Conservation (phyloP, 305 asterid species). For the Rubia tinctorum region DNA sequence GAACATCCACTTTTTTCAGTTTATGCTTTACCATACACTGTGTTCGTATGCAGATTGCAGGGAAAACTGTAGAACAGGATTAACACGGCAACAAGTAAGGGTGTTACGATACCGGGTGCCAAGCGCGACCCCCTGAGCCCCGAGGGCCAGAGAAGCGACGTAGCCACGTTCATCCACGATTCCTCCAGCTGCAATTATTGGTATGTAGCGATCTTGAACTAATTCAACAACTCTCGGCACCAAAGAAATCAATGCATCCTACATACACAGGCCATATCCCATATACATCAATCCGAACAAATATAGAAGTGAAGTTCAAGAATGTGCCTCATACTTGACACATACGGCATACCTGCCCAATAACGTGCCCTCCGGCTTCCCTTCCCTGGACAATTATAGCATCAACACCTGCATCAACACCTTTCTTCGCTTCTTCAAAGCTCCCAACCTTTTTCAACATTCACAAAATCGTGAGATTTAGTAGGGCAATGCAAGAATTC, state of each 20-base stretch:
- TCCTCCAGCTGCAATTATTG: slow-evolving; percentile 87
- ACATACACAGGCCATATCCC: slow-evolving; percentile 11
- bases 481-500: neutral
- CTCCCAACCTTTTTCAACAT: slow-evolving; percentile 61
- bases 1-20: neutral
- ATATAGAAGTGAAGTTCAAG: neutral
- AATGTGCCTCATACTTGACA: neutral
- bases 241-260: slow-evolving; percentile 67
- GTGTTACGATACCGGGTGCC: slow-evolving; percentile 68
- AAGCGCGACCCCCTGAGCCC: slow-evolving; percentile 78
- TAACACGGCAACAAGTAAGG: slow-evolving; percentile 1
- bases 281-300: neutral
- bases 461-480: neutral
- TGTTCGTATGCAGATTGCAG: neutral
- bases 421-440: slow-evolving; percentile 69
- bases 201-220: slow-evolving; percentile 40
- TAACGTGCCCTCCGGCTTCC: slow-evolving; percentile 95
- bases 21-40: too few relatives aligned
- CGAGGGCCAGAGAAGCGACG: slow-evolving; percentile 94
- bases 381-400: slow-evolving; percentile 86
- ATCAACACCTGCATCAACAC: slow-evolving; percentile 73
- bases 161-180: slow-evolving; percentile 90
- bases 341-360: slow-evolving; percentile 61
- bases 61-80: neutral
- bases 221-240: slow-evolving; percentile 82